phyloP scores from a whole-genome alignment of 192 early-diverging fungal genomes.

The Hyaloraphidium curvatum region DNA sequence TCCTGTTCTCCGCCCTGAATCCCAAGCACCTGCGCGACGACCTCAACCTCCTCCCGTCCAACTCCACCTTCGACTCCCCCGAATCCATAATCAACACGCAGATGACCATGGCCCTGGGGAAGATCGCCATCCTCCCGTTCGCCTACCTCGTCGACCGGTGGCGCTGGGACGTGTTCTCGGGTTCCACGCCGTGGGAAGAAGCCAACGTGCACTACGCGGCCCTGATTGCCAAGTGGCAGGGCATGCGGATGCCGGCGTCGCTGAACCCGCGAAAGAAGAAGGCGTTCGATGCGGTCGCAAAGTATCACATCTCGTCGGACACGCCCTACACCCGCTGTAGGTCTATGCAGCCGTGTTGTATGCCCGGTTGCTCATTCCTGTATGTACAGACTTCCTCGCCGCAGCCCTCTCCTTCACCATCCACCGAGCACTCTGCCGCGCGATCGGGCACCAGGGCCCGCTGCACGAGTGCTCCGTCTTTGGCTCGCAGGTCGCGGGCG shows the following conservation, averaged over 20 bases:
- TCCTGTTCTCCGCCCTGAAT: constrained; percentile 8
- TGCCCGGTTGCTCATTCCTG: neutral
- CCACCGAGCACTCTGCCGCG: constrained; percentile 11
- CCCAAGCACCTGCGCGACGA: constrained; percentile 12
- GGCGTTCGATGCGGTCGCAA: constrained; percentile 14
- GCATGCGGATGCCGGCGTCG: neutral
- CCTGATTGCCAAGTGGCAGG: neutral
- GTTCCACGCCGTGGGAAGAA: constrained; percentile 7
- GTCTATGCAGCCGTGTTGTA: neutral
- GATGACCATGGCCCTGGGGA: constrained; percentile 14
- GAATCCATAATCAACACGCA: constrained; percentile 11
- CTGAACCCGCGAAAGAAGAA: constrained; percentile 4
- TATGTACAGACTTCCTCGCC: neutral
- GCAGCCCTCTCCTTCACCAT: constrained; percentile 10
- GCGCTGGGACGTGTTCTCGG: constrained; percentile 12
- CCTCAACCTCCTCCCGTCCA: constrained; percentile 10
- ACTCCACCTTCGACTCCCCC: too few species aligned
- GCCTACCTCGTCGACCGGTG: constrained; percentile 15
- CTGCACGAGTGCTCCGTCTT: constrained; percentile 19
- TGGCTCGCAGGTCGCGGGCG: constrained; percentile 13
- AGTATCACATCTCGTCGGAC: constrained; percentile 7
- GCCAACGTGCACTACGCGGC: neutral
- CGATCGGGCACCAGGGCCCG: constrained; percentile 8
- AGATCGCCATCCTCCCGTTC: constrained; percentile 13
- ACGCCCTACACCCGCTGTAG: neutral